Evolutionary conservation across 176 grass and related monocot genomes (phyloP), one percentile per base, ranked within the genome.

Genomic region (Carex myosuroides): DNA sequence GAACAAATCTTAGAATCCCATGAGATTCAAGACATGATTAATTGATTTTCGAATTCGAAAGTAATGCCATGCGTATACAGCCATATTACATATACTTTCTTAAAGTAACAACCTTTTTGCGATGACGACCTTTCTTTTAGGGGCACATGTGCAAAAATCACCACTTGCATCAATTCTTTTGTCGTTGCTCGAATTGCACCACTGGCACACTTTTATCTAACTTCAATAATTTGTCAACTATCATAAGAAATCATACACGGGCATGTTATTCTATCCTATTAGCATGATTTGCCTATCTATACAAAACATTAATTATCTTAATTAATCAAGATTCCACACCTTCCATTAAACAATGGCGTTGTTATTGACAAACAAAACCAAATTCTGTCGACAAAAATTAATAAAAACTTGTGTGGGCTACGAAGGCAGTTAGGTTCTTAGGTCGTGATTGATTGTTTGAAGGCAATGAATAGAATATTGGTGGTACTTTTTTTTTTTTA

Each of bases 141-240:
- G 52, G 52, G 6, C 73, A 29, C 73, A 78, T 56, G 22, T 77
- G 73, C 73, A 77, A 56, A 75, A 56, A 74, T 13, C 14, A 41
- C 16, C 44, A 75, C 71, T 75, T 75, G 71, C 26, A 56, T 78
- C 50, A 55, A 18, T 48, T 56, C 26, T 33, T 33, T 77, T 78
- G 73, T 78, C 73, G 73, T 57, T 78, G 52, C 29, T 78, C 12
- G 24, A 2, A 30, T 78, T 57, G 73, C 73, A 78, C 50, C 24
- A 57, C 73, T 78, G 73, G 73, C 73, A 77, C 5, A 76, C 24
- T 57, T 52, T 6, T 24, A 29, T 30, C 50, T 26, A 78, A 30
- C 72, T 77, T 77, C 73, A 78, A 78, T 78, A 32, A 78, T 78
- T 78, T 78, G 50, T 78, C 50, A 78, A 78, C 13, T 78, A 11